Percentiles rank a stretch among this genome's conserved stretches.
Evolutionary conservation across 208 protist species (phyloP).

Genomic region (Trypanosoma mega): DNA sequence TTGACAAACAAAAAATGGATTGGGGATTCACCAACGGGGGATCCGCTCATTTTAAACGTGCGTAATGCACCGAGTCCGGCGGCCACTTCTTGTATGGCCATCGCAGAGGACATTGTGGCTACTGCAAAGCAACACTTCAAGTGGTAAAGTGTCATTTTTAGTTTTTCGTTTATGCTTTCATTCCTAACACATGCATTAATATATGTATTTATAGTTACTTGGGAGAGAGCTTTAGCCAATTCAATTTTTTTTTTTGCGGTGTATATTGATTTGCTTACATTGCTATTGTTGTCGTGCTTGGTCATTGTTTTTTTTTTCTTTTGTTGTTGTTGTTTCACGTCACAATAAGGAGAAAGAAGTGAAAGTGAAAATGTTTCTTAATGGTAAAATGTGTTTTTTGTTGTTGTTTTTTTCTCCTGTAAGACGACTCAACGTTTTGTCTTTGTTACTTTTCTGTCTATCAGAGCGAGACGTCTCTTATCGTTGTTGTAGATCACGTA

Average conservation of each 20-base stretch:
- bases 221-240: background rate
- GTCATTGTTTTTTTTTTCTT: too few relatives aligned
- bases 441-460: too few relatives aligned
- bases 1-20: slow-evolving; percentile 26
- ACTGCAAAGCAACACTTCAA: slow-evolving; percentile 56
- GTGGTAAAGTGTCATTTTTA: slow-evolving; percentile 33
- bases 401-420: too few relatives aligned
- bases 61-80: slow-evolving; percentile 89
- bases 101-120: slow-evolving; percentile 84
- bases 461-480: too few relatives aligned
- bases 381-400: too few relatives aligned
- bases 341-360: too few relatives aligned
- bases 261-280: too few relatives aligned
- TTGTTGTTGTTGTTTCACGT: too few relatives aligned
- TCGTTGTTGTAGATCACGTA: too few relatives aligned
- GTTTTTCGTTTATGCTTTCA: background rate
- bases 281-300: too few relatives aligned
- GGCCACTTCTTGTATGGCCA: slow-evolving; percentile 83
- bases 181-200: background rate
- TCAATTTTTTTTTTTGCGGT: slow-evolving; percentile 21
- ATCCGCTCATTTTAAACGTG: slow-evolving; percentile 83
- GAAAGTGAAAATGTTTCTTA: too few relatives aligned
- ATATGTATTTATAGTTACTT: background rate
- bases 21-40: background rate
- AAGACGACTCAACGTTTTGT: too few relatives aligned